Base-by-base conservation (phyloP, 768 basidiomycete species). In the Rhizopogon salebrosus region DNA sequence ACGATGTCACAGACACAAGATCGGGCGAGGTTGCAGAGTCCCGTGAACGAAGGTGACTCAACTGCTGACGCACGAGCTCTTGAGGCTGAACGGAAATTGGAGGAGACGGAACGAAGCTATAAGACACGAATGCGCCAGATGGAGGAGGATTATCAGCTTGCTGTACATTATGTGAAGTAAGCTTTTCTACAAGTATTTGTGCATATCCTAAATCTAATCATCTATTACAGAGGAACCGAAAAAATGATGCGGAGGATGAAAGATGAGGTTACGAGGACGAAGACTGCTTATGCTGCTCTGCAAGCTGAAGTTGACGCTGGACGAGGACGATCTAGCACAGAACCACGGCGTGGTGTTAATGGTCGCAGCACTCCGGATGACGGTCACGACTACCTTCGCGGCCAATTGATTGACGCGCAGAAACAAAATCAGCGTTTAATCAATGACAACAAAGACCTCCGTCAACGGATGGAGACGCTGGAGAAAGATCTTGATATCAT, bases 211-310 rank as follows among this genome's bases (percentile, higher is more conserved):
- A 55, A 48, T 52, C 51, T 46, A 48, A 45, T 49, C 52, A 38
- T 53, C 57, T 58, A 31, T 56, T 54, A 22, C 64, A 93, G 91
- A 79, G 92, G 92, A 41, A 98, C 95, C 1, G 97, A 98, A 70
- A 97, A 95, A 73, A 93, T 98, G 84, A 89, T 98, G 77, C 84
- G 93, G 59, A 84, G 88, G 60, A 92, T 98, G 87, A 91, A 93
- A 69, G 95, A 95, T 52, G 97, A 98, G 64, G 73, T 98, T 53
- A 88, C 81, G 58, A 95, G 89, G 72, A 91, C 95, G 70, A 98
- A 97, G 73, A 77, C 76, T 42, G 70, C 84, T 41, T 95, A 93
- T 63, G 75, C 84, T 40, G 75, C 78, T 52, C 82, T 98, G 24
- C 92, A 98, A 65, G 70, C 79, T n/a, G 92, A 98, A 60, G 75